Conservation (phyloP, 2,329 filamentous ascomycete genomes). For the Helminthosporium solani region DNA sequence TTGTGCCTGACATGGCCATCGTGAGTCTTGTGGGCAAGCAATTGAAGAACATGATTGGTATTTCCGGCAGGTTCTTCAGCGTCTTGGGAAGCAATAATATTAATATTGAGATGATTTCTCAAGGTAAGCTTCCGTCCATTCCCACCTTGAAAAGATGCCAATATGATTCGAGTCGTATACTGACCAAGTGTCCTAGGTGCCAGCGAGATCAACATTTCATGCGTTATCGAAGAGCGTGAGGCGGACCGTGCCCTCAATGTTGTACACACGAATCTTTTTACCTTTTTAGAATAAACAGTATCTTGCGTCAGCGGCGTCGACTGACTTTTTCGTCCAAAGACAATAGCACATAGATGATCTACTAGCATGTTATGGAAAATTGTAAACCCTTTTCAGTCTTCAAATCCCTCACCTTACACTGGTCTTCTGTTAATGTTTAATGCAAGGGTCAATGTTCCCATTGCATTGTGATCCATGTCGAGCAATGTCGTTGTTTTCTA, state of each 20-base stretch:
- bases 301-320: slow-evolving; percentile 9
- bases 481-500: too few species aligned
- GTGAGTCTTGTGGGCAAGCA: slow-evolving; percentile 91
- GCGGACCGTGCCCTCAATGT: slow-evolving; percentile 94
- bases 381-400: too few species aligned
- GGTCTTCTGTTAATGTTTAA: too few species aligned
- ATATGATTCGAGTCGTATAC: too few species aligned
- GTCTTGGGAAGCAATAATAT: slow-evolving; percentile 90
- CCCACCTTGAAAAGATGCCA: too few species aligned
- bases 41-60: slow-evolving; percentile 94
- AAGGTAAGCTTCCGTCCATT: too few species aligned
- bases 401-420: too few species aligned
- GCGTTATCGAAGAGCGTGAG: slow-evolving; percentile 89
- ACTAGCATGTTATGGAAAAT: too few species aligned
- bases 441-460: too few species aligned
- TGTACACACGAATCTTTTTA: slow-evolving; percentile 94
- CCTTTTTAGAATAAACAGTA: slow-evolving; percentile 72
- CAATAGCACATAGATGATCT: too few species aligned
- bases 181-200: slow-evolving; percentile 61
- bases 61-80: slow-evolving; percentile 91
- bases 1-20: slow-evolving; percentile 91
- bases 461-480: too few species aligned
- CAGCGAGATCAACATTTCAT: slow-evolving; percentile 98
- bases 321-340: not conserved
- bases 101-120: slow-evolving; percentile 99